Evolutionary conservation across 805 yeast species (phyloP).

Genomic region (Spathaspora gorwiae): DNA sequence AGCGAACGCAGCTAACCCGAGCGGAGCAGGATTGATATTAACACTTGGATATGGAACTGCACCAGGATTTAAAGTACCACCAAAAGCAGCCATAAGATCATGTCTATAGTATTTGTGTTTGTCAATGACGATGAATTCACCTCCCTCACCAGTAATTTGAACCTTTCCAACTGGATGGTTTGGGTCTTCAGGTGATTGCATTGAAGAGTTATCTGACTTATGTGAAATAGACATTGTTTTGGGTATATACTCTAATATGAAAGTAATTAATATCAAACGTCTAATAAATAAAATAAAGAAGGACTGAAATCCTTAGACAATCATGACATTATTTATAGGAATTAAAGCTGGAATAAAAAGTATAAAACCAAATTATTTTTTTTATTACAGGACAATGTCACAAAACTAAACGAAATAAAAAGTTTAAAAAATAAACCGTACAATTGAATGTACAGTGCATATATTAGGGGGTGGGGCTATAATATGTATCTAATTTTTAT

Average conservation of each 20-base stretch:
- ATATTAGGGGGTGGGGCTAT: no score
- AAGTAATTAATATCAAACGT: constrained; percentile 1
- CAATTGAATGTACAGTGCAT: no score
- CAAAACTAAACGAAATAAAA: no score
- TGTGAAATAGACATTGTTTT: neutral
- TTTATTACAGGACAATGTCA: no score
- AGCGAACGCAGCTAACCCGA: constrained; percentile 60
- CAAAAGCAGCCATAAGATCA: constrained; percentile 36
- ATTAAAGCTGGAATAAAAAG: no score
- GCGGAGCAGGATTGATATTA: constrained; percentile 64
- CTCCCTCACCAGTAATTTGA: constrained; percentile 21
- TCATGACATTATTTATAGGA: no score
- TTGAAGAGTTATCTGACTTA: constrained; percentile 3
- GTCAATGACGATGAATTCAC: constrained; percentile 30
- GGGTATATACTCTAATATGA: neutral
- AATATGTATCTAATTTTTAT: no score
- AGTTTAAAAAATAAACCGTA: no score
- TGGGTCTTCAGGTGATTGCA: neutral
- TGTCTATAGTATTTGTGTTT: constrained; percentile 24
- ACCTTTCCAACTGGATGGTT: constrained; percentile 3
- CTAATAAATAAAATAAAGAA: no score
- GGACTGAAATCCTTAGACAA: no score
- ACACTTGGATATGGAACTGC: constrained; percentile 37
- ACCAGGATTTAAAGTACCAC: constrained; percentile 33
- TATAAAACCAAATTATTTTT: no score